Evolutionary conservation across 1,284 basidiomycete genomes (phyloP), one percentile per base, ranked within the genome.

Genomic region (Sanghuangporus baumii): DNA sequence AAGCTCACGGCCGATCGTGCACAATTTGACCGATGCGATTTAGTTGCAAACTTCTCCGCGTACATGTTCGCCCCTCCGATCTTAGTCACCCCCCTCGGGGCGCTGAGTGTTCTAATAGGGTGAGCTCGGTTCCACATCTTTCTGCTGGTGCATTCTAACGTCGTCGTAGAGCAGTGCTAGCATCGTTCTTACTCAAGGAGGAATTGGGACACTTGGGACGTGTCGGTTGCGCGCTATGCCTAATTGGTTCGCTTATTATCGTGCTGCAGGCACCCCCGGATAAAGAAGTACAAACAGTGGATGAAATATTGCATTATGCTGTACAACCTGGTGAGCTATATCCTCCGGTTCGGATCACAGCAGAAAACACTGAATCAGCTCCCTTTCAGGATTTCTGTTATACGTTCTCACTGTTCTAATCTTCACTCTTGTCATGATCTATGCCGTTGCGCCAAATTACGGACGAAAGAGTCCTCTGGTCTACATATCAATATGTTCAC

Each of bases 61-160:
- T 99, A 99, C 75, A 94, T 94, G 0, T 99, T 98, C 71, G 96
- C 96, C 0, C 96, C 96, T 61, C 94, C 96, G 67, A 97, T 98
- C 70, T 81, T 99, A 60, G 95, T 99, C 47, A 98, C 96, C 0
- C 96, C 96, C 5, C 79, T 99, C 12, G 96, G 96, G 62, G 96
- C 96, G 11, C 82, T 98, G 61, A 96, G 93, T 74, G 96, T 99
- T n/a, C 85, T 99, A 65, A 94, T 99, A 66, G 97, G 95, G 93
- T 94, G 69, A 65, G 89, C 77, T 12, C 26, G 11, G 40, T 56
- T 12, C 16, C 34, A 20, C 43, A 23, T 37, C 46, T 63, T 56
- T 34, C 52, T 23, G 16, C 26, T 46, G 16, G 50, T 36, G 6
- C 2, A n/a, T 55, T 60, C 56, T 56, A 56, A 62, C 26, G 69